Evolutionary conservation across 768 basidiomycete species (phyloP), one percentile per base, ranked within the genome.

Genomic region (Omphalotus guepiniiformis): DNA sequence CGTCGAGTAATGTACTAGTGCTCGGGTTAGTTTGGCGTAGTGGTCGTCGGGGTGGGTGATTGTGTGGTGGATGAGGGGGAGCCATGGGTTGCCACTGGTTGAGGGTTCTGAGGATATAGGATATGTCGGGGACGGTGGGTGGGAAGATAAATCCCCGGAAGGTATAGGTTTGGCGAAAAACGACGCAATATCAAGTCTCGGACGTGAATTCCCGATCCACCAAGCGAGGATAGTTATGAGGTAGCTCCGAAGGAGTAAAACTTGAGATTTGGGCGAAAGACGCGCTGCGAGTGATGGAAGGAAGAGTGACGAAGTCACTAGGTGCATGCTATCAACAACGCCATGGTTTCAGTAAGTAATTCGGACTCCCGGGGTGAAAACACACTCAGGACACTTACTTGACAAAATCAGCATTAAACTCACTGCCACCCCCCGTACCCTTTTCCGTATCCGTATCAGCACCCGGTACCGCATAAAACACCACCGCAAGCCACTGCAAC

Each of bases 301-400:
- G 64, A 83, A 81, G 26, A 82, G 50, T 2, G 76, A 69, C 1
- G 82, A 83, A 0, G 82, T 84, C 22, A 83, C 75, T 2, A 77
- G 58, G 51, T 74, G 81, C 62, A 79, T 75, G 19, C 79, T 83
- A 40, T 1, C 29, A 22, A 23, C 41, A 30, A 26, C 27, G 25
- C 35, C 5, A 15, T 6, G 34, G n/a, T 6, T 26, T 55, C 47
- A 56, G 56, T 42, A 6, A 6, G 13, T 26, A n/a, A 35, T 11
- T 37, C 37, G 34, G 9, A 16, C 8, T n/a, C n/a, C n/a, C n/a
- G 4, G 19, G 13, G 30, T 19, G 18, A 7, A 15, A 34, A 3
- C 25, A 44, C 43, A n/a, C n/a, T n/a, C n/a, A n/a, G n/a, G 49
- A 42, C 21, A 63, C 78, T 49, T 49, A 81, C 80, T 67, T 23